Evolutionary conservation across 768 basidiomycete genomes (phyloP).

Genomic region (Piloderma croceum): DNA sequence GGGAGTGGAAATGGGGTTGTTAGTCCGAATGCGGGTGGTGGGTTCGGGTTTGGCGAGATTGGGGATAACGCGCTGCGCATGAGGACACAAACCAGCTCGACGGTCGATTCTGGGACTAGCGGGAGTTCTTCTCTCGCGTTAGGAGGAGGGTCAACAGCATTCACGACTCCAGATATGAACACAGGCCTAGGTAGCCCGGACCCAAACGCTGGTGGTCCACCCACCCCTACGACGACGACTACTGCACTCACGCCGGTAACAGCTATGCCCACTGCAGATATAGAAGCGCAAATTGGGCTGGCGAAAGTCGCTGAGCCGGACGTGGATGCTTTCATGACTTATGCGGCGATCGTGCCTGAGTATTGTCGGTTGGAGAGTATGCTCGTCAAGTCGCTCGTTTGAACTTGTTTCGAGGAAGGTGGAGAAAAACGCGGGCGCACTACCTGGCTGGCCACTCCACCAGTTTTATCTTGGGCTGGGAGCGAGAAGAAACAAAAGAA

Average conservation of each 20-base stretch:
- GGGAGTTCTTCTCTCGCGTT: conserved; percentile 21
- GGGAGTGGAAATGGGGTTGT: conserved; percentile 19
- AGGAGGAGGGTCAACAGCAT: conserved; percentile 43
- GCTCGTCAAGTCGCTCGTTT: conserved; percentile 59
- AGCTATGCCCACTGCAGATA: conserved; percentile 65
- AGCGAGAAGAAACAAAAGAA: no score
- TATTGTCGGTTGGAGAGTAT: conserved; percentile 76
- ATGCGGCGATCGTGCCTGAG: conserved; percentile 81
- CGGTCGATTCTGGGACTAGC: conserved; percentile 28
- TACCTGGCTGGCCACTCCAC: no score
- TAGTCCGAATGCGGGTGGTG: conserved; percentile 24
- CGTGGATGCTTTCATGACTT: conserved; percentile 78
- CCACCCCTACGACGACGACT: conserved; percentile 43
- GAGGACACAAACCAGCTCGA: conserved; percentile 52
- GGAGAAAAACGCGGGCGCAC: no score
- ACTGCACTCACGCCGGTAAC: conserved; percentile 64
- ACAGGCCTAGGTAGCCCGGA: conserved; percentile 24
- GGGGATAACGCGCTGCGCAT: conserved; percentile 35
- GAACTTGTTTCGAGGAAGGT: no score
- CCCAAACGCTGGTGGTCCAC: conserved; percentile 27
- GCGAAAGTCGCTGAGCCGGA: conserved; percentile 83
- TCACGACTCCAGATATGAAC: conserved; percentile 60
- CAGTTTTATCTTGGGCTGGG: no score
- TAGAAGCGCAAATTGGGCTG: conserved; percentile 69
- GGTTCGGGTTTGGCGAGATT: conserved; percentile 38